Base-by-base conservation (phyloP, 768 basidiomycete genomes). In the Boletus barrowsii region DNA sequence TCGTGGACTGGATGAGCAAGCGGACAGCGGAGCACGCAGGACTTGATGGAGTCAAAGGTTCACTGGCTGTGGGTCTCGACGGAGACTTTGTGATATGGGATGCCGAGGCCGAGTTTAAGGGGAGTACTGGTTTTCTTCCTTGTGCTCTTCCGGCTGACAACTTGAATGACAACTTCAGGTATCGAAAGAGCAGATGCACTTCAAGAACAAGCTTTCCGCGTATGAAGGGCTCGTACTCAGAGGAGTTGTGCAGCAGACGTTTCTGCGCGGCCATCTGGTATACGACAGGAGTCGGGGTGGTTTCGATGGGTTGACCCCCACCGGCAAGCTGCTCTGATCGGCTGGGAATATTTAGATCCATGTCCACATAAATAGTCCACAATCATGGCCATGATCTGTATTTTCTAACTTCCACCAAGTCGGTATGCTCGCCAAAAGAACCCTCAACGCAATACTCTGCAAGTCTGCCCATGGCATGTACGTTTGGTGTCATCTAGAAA, bases 141-240 rank as follows among this genome's bases (percentile, higher is more conserved):
- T 47, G 30, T 51, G 26, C n/a, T n/a, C 42, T 24, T 13, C 40
- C 43, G 33, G 30, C 56, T 62, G 54, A 61, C 43, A 37, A n/a
- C n/a, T n/a, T n/a, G n/a, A n/a, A 18, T 29, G 10, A 42, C 33
- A 22, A 43, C 13, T 17, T 13, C 55, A 94, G 92, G 88, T 94
- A 22, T 85, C 84, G 26, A 81, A 81, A 64, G 86, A 88, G 10
- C 64, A 71, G 13, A 75, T 98, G 13, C 78, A 85, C 49, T 98
- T 96, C 80, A 97, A 93, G 77, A 98, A 98, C 74, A 95, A 94
- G 71, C 65, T 97, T 18, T 90, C 91, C 4, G 90, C 96, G 3
- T 98, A 95, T 68, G 82, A 90, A 60, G 94, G 93, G 5, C 74
- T 82, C 62, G 76, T 64, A 17, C 76, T 97, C 42, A 74, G 62